Evolutionary conservation across 305 asterid species (phyloP), one percentile per base, ranked within the genome.

Genomic region (Plantago coronopus): DNA sequence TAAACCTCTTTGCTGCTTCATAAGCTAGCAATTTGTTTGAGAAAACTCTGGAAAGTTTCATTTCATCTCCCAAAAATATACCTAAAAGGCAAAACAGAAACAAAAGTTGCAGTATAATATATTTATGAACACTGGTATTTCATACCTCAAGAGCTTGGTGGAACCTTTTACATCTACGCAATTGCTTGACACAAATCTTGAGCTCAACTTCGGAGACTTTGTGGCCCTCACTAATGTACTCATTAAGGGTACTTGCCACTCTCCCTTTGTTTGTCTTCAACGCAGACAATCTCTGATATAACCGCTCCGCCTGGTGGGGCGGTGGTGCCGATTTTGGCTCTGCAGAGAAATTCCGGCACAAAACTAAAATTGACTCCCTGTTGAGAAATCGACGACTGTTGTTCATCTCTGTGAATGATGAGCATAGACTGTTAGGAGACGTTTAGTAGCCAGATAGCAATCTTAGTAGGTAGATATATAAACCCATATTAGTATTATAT

Each of bases 61-160:
- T 27, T 27, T 27, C 31, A 27, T 27, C n/a, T n/a, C n/a, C n/a
- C n/a, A n/a, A n/a, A n/a, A n/a, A n/a, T n/a, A n/a, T n/a, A n/a
- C n/a, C n/a, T n/a, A n/a, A n/a, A n/a, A n/a, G n/a, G n/a, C n/a
- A n/a, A n/a, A n/a, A 27, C 5, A 5, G 31, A 27, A 5, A 27
- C 5, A 27, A 27, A 27, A 27, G 31, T 27, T 27, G 5, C 31
- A 5, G 31, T 27, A 27, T 5, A 5, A 27, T 2, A 2, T 2
- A 27, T 27, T 27, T 2, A 5, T 27, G 5, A 27, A 5, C 5
- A 5, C 31, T n/a, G 5, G 31, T 27, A 27, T 2, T 27, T 17
- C 23, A 15, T 12, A 86, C 96, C 96, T 89, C 94, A 62, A 84
- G 95, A 73, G 96, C 90, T 44, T 78, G 85, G 43, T 66, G 68